phyloP scores from a whole-genome alignment of 2,329 filamentous ascomycete genomes.

The Berkeleyomyces basicola region DNA sequence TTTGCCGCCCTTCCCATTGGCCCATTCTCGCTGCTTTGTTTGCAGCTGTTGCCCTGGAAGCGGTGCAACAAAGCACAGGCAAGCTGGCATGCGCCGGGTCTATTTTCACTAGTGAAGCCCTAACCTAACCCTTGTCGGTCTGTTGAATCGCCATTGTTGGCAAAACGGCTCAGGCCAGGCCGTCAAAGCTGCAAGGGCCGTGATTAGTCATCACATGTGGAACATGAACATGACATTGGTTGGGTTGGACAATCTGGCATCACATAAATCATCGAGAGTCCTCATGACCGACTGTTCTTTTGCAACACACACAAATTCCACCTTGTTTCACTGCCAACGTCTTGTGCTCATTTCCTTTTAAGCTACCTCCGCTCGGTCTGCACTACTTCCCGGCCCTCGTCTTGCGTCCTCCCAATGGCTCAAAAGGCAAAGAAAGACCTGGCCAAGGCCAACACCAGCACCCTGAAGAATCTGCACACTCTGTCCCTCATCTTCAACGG shows the following conservation, averaged over 20 bases:
- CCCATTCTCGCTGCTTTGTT: background rate
- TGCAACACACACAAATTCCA: background rate
- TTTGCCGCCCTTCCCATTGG: background rate
- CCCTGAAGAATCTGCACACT: slow-evolving; percentile 68
- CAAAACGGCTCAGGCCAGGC: background rate
- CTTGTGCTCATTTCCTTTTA: background rate
- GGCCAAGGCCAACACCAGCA: slow-evolving; percentile 61
- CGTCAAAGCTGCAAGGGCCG: background rate
- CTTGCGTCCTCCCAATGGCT: slow-evolving; percentile 30
- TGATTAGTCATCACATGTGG: background rate
- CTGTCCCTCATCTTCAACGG: slow-evolving; percentile 55
- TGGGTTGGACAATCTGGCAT: too few relatives aligned
- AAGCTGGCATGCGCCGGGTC: background rate
- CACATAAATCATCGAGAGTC: too few relatives aligned
- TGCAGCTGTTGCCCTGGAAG: slow-evolving; percentile 12
- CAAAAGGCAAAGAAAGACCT: slow-evolving; percentile 47
- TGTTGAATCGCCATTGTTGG: background rate
- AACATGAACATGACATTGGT: too few relatives aligned
- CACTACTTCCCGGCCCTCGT: background rate
- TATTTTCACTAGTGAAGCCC: background rate
- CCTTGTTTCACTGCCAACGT: too few relatives aligned
- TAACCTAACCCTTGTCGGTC: background rate
- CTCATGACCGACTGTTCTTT: background rate
- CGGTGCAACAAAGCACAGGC: background rate
- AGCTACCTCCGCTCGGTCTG: background rate